Percentiles rank a stretch among this genome's conserved stretches.
Evolutionary conservation across 495 filamentous ascomycete genomes (phyloP).

Genomic region (Aspergillus baeticus): DNA sequence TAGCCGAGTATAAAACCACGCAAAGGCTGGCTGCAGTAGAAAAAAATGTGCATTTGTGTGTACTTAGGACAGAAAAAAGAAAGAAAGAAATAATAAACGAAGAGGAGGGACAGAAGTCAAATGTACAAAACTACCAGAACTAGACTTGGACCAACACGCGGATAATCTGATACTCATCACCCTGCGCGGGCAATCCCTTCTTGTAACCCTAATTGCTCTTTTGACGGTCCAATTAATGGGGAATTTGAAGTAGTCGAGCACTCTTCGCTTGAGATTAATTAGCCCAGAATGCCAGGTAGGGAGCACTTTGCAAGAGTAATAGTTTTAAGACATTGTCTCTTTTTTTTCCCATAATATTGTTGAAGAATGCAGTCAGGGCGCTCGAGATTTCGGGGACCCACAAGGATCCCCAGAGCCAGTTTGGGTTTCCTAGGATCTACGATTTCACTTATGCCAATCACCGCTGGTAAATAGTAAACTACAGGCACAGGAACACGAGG

Average conservation of each 20-base stretch:
- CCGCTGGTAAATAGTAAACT: too few species aligned
- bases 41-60: too few species aligned
- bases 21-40: too few species aligned
- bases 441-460: too few species aligned
- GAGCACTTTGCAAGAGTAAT: background rate
- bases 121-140: slow-evolving; percentile 56
- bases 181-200: slow-evolving; percentile 39
- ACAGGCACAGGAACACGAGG: too few species aligned
- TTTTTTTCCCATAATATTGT: background rate
- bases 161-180: slow-evolving; percentile 66
- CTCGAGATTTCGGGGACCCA: background rate
- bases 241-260: background rate
- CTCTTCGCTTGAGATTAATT: background rate
- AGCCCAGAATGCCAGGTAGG: background rate
- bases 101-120: background rate
- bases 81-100: too few species aligned
- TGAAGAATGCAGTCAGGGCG: background rate
- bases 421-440: too few species aligned
- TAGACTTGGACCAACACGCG: slow-evolving; percentile 55
- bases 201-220: slow-evolving; percentile 37
- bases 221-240: background rate
- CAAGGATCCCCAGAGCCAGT: background rate
- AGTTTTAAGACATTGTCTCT: background rate
- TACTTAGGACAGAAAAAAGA: too few species aligned
- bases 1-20: background rate